Evolutionary conservation across 2,329 filamentous ascomycete species (phyloP).

Genomic region (Trichoderma brevicompactum): DNA sequence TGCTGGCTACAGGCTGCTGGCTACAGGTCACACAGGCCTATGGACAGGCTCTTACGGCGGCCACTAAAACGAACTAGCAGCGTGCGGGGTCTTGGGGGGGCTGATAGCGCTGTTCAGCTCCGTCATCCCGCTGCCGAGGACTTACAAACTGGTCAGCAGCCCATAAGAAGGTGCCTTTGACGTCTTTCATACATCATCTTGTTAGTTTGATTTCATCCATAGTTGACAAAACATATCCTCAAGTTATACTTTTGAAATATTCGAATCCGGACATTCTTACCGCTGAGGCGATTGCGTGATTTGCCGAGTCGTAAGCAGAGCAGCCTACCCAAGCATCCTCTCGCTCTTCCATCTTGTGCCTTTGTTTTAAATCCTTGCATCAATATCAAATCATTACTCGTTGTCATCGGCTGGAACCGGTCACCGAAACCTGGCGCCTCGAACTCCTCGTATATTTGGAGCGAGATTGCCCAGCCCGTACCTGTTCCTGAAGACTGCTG

Average conservation of each 20-base stretch:
- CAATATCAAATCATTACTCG: not conserved
- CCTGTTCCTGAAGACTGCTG: not conserved
- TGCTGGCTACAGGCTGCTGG: not conserved
- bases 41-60: not conserved
- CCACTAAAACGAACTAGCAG: not conserved
- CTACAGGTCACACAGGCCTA: no score
- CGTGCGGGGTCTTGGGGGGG: not conserved
- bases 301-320: no score
- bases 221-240: not conserved
- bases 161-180: conserved; percentile 4
- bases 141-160: not conserved
- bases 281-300: no score
- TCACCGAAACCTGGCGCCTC: conserved; percentile 16
- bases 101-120: not conserved
- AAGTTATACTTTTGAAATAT: not conserved
- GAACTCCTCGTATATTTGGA: not conserved
- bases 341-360: not conserved
- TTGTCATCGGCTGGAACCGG: not conserved
- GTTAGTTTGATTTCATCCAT: not conserved
- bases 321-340: no score
- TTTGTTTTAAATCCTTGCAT: not conserved
- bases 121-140: not conserved
- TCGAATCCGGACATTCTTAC: not conserved
- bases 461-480: not conserved
- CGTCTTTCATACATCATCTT: conserved; percentile 27